Base-by-base conservation (phyloP, 192 early-diverging fungal species). In the Podochytrium sp. region DNA sequence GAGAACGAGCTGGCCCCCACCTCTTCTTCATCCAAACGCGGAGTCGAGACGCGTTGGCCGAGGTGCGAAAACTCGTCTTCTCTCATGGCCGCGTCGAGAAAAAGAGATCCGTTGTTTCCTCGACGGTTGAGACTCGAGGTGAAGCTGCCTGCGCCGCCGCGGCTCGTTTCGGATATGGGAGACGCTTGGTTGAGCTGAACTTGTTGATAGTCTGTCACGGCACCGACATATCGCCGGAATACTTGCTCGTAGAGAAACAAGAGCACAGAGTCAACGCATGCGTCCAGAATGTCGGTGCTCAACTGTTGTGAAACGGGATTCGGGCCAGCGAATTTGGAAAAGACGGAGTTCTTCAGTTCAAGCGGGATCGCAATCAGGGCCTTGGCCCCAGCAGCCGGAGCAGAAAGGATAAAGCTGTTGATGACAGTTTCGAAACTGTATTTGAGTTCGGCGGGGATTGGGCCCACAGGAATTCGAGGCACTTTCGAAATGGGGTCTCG, bases 241-340 rank as follows among this genome's bases (percentile, higher is more conserved):
- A 65, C 63, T 33, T 65, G 23, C 18, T 65, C 40, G 29, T 65
- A 65, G 4, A 65, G 25, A 65, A 25, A 65, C 5, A 20, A 6
- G 16, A 65, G n/a, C 2, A 65, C 63, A n/a, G 63, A 12, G 29
- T 65, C 63, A 16, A 65, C 38, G 41, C 35, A 65, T 47, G 32
- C 43, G 2, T 65, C 63, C 7, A 65, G 42, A n/a, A 47, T 29
- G 33, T 65, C 32, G 10, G 63, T 65, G 32, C 38, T 39, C 4
- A 62, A 27, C 20, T 61, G 33, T 35, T 39, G 7, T n/a, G n/a
- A n/a, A n/a, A n/a, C n/a, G n/a, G n/a, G n/a, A n/a, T n/a, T n/a
- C n/a, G n/a, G n/a, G n/a, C n/a, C n/a, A 33, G 34, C 34, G 29
- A 65, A 10, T 25, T 23, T 7, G 0, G 20, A 5, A 20, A 40